Base-by-base conservation (phyloP, 257 asterid genomes). In the Agastache rugosa region DNA sequence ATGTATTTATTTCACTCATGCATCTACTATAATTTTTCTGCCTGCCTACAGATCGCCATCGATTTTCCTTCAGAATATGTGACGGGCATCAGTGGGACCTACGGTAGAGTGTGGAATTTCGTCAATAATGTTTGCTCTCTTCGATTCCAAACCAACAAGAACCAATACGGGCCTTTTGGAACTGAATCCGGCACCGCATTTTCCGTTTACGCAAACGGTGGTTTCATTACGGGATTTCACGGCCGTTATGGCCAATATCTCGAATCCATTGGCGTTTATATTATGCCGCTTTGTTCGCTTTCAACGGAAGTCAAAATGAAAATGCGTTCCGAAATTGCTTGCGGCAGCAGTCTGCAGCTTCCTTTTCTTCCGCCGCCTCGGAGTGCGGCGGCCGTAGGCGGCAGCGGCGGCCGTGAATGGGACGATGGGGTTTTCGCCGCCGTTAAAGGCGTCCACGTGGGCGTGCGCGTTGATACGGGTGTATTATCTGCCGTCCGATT, bases 61-160 rank as follows among this genome's bases (percentile, higher is more conserved):
- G 45, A 71, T 42, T 71, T 42, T 11, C 76, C 67, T 3, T 22
- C 76, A 0, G 76, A 71, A 12, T 71, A 7, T 25, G 11, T 71
- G 44, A 56, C 56, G 7, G 75, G 75, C n/a, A 37, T 71, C 4
- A 71, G 67, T 3, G 75, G 67, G 17, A 37, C 66, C 8, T 50
- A 7, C 2, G 56, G 20, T 7, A 2, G 0, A 16, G 9, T 0
- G 1, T 5, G 3, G 2, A 1, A 16, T 5, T 16, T 16, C 6
- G 5, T 9, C 10, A 0, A 9, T 5, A 23, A 9, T 11, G 29
- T 60, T 12, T 6, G 14, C 41, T 29, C 66, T 0, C 66, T 60
- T 0, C 2, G 2, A 9, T 60, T 60, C 6, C 44, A 15, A 5
- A 60, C 66, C 6, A 60, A 60, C 23, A 60, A 8, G 8, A 31